Percentiles rank a stretch among this genome's conserved stretches.
These are phyloP conservation scores for Neonectria neomacrospora DNA, from an alignment of 2,329 filamentous ascomycete species.

Conservation along the genomic window DNA sequence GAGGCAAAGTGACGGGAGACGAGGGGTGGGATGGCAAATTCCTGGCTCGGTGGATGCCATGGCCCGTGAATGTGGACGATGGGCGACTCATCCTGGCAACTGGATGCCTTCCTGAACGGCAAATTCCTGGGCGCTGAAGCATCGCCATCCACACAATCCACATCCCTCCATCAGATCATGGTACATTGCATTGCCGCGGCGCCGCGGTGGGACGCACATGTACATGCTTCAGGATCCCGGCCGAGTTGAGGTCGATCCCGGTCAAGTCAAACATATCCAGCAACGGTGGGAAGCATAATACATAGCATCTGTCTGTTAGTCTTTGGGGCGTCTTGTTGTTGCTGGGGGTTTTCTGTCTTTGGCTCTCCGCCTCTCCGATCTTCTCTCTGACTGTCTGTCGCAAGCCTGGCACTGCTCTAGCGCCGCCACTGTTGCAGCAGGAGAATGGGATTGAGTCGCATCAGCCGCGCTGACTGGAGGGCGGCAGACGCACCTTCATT, in stretches of 20 bases:
- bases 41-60: background rate
- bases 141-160: constrained; percentile 4
- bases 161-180: constrained; percentile 27
- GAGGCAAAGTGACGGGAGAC: constrained; percentile 3
- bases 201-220: constrained; percentile 6
- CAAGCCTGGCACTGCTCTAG: background rate
- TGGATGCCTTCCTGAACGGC: background rate
- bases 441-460: background rate
- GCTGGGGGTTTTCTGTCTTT: background rate
- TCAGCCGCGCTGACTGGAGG: background rate
- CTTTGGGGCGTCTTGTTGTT: background rate
- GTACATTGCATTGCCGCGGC: constrained; percentile 26
- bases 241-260: constrained; percentile 27
- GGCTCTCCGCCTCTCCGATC: too few relatives aligned
- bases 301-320: background rate
- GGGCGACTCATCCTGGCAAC: background rate
- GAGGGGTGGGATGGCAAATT: constrained; percentile 1
- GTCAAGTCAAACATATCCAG: background rate
- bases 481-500: background rate
- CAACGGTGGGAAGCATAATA: background rate
- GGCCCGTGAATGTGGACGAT: too few relatives aligned
- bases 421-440: background rate
- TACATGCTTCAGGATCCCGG: constrained; percentile 10
- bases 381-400: too few relatives aligned
- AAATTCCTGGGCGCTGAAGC: background rate